Conservation (phyloP, 768 basidiomycete species). For the Leccinum incarnatum region DNA sequence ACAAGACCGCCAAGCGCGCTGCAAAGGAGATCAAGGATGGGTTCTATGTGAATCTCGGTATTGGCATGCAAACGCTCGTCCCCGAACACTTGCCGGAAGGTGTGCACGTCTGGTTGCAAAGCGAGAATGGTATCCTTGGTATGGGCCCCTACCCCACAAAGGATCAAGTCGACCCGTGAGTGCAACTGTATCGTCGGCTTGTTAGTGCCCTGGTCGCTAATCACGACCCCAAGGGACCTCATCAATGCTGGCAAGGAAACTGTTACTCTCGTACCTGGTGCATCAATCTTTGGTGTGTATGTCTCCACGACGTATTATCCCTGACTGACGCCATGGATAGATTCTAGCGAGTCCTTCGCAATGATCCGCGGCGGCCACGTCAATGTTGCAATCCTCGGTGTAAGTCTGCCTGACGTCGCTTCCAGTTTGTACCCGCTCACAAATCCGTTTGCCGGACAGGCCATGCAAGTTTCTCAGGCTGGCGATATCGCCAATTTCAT, state of each 20-base stretch:
- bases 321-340: slow-evolving; percentile 24
- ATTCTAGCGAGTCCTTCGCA: slow-evolving; percentile 91
- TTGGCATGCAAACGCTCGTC: slow-evolving; percentile 89
- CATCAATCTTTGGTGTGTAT: slow-evolving; percentile 79
- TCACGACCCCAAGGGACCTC: slow-evolving; percentile 56
- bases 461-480: slow-evolving; percentile 91
- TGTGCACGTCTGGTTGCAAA: slow-evolving; percentile 85
- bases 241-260: slow-evolving; percentile 97
- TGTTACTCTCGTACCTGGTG: slow-evolving; percentile 87
- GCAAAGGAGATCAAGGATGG: slow-evolving; percentile 89
- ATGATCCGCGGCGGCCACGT: slow-evolving; percentile 99
- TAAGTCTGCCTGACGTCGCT: slow-evolving; percentile 36
- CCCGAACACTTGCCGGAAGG: slow-evolving; percentile 73
- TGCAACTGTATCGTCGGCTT: slow-evolving; percentile 9
- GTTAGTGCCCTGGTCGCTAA: slow-evolving; percentile 3
- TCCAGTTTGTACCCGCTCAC: slow-evolving; percentile 1
- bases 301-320: background rate
- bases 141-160: slow-evolving; percentile 89
- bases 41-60: slow-evolving; percentile 85
- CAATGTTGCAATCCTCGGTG: slow-evolving; percentile 90
- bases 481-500: slow-evolving; percentile 98
- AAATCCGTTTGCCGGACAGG: slow-evolving; percentile 41
- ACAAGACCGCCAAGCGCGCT: slow-evolving; percentile 80
- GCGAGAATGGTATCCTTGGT: slow-evolving; percentile 87
- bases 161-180: slow-evolving; percentile 78